Evolutionary conservation across 2,329 filamentous ascomycete species (phyloP).

Genomic region (Myriosclerotinia curreyana): DNA sequence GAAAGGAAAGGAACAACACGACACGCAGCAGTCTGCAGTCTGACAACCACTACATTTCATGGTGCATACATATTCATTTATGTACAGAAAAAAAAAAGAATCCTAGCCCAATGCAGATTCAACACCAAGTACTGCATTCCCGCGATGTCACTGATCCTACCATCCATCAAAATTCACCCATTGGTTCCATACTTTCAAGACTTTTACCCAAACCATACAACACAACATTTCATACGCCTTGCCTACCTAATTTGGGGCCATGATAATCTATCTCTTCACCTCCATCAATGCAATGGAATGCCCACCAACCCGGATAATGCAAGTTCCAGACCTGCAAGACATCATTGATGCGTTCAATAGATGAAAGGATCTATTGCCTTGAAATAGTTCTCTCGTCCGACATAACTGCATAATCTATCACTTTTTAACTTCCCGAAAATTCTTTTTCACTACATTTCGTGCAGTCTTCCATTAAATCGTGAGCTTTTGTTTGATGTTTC

Average conservation of each 20-base stretch:
- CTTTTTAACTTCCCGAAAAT: background rate
- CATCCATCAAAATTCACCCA: conserved; percentile 5
- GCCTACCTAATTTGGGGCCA: background rate
- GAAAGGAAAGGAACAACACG: conserved; percentile 8
- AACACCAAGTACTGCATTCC: background rate
- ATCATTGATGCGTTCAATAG: conserved; percentile 11
- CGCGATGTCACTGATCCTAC: background rate
- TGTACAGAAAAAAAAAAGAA: background rate
- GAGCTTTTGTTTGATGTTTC: conserved; percentile 1
- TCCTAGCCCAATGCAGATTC: background rate
- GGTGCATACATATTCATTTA: background rate
- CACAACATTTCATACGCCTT: conserved; percentile 14
- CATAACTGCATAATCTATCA: conserved; percentile 17
- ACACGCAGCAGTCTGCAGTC: conserved; percentile 12
- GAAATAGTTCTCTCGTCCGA: background rate
- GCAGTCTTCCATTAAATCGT: background rate
- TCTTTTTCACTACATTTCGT: background rate
- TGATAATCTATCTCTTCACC: conserved; percentile 1
- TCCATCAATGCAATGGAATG: background rate
- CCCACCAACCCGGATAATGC: conserved; percentile 15
- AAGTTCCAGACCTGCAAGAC: conserved; percentile 15
- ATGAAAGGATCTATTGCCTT: conserved; percentile 2
- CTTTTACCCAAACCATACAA: conserved; percentile 10
- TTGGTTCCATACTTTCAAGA: background rate
- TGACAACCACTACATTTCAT: conserved; percentile 10